Base-by-base conservation (phyloP, 208 protist species). In the Leishmania tropica region DNA sequence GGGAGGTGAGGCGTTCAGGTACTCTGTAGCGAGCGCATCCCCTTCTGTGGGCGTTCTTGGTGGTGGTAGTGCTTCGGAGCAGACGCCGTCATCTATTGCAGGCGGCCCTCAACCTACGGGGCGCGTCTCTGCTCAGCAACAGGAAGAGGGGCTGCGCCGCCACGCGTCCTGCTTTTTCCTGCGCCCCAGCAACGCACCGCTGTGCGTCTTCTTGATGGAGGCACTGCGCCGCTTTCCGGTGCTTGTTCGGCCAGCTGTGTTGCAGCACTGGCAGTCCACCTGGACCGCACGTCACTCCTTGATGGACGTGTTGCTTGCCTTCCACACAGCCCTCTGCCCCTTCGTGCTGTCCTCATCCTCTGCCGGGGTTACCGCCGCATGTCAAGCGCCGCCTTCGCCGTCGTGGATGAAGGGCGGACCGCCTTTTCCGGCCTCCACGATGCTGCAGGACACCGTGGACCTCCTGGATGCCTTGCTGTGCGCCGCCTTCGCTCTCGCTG, bases 171-270 rank as follows among this genome's bases (percentile, higher is more conserved):
- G 88, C 53, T 95, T 96, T 73, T 94, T 94, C 75, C 54, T 89
- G 54, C 91, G 93, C 15, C 84, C 88, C 1, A 80, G 85, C 45
- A 95, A 96, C 85, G 72, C 91, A 1, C 88, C 90, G 40, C 67
- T 96, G 5, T 93, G 89, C 76, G 87, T 89, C 71, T 94, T 95
- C 73, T 68, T 96, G 40, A 81, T 85, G 28, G 90, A 95, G 48
- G 79, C 88, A 15, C 86, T 95, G 62, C 86, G 87, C 21, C 87
- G 89, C 48, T 95, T 92, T 75, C 93, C 93, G 7, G 72, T 93
- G 53, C 80, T 96, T 2, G 85, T 94, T 42, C 67, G 78, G 0
- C 84, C 84, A 5, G 64, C 74, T 0, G 75, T 88, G 56, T 84
- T 96, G 45, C 84, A 51, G 58, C 86, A 87, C 53, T 85, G 93